phyloP scores from a whole-genome alignment of 305 asterid species.

The Ajuga reptans region DNA sequence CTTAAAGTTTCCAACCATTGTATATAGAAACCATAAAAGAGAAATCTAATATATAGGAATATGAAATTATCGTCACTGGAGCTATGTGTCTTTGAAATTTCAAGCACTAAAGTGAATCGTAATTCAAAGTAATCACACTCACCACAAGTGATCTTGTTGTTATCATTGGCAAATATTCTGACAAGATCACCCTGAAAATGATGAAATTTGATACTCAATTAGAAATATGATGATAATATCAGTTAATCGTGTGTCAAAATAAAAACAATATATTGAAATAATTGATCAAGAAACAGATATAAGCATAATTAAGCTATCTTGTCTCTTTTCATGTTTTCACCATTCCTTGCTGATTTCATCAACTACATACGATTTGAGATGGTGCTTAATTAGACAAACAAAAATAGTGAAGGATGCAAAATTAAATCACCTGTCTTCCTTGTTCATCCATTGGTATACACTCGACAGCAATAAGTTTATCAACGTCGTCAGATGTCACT shows the following conservation, averaged over 20 bases:
- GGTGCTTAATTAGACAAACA: slow-evolving; percentile 11
- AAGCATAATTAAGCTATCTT: neutral
- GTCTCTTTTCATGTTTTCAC: slow-evolving; percentile 1
- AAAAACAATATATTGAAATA: neutral
- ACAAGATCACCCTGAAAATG: slow-evolving; percentile 81
- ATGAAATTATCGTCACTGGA: neutral
- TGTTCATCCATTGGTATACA: slow-evolving; percentile 99
- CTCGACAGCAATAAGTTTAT: slow-evolving; percentile 89
- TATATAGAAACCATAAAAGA: neutral
- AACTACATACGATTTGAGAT: slow-evolving; percentile 11
- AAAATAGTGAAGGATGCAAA: neutral
- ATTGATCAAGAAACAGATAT: neutral
- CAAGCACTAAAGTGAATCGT: neutral
- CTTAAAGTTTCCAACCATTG: neutral
- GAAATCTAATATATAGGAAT: neutral
- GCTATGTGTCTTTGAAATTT: neutral
- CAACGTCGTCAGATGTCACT: slow-evolving; percentile 95
- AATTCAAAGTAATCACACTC: slow-evolving; percentile 31
- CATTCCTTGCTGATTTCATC: slow-evolving; percentile 1
- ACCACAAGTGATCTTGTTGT: slow-evolving; percentile 95
- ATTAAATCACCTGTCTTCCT: slow-evolving; percentile 65
- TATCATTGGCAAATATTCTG: slow-evolving; percentile 86
- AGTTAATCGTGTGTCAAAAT: neutral
- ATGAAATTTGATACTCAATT: slow-evolving; percentile 20
- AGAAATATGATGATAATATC: slow-evolving; percentile 16